Percentiles rank a stretch among this genome's conserved stretches.
These are phyloP conservation scores for Corallochytrium limacisporum DNA, from an alignment of 78 protist species.

Conservation along the genomic window DNA sequence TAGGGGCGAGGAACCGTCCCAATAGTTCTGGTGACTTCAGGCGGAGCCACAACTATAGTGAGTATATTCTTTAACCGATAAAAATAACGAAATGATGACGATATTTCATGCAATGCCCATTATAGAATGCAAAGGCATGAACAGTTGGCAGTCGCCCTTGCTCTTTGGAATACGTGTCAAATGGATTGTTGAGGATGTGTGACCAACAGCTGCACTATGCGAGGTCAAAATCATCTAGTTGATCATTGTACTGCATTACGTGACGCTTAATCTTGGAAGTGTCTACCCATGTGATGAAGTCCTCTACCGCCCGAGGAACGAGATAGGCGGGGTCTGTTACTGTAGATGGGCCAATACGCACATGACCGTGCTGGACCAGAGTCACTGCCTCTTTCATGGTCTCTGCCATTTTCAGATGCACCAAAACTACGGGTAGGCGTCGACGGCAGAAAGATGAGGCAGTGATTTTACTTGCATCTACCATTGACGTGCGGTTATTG, in stretches of 20 bases:
- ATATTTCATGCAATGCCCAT: too few species aligned
- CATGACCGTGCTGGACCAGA: conserved; percentile 61
- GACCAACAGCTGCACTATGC: too few species aligned
- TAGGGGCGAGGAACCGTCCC: too few species aligned
- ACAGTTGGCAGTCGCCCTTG: too few species aligned
- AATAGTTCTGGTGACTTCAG: too few species aligned
- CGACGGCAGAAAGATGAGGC: conserved; percentile 47
- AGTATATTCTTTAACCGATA: too few species aligned
- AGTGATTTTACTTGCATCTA: neutral
- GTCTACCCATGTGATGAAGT: conserved; percentile 80
- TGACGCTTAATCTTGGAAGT: conserved; percentile 47
- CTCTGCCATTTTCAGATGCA: conserved; percentile 45
- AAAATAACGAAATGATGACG: too few species aligned
- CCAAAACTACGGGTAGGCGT: conserved; percentile 64
- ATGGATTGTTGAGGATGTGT: too few species aligned
- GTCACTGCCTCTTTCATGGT: conserved; percentile 32
- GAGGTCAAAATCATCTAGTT: conserved; percentile 43
- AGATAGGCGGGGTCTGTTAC: conserved; percentile 71
- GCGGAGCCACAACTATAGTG: too few species aligned
- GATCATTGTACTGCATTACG: conserved; percentile 58
- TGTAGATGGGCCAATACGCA: conserved; percentile 10
- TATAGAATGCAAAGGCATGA: too few species aligned
- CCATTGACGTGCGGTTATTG: neutral
- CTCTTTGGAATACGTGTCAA: too few species aligned
- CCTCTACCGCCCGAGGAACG: conserved; percentile 70